Base-by-base conservation (phyloP, 352 stramenopile species). In the Globisporangium iwayamae region DNA sequence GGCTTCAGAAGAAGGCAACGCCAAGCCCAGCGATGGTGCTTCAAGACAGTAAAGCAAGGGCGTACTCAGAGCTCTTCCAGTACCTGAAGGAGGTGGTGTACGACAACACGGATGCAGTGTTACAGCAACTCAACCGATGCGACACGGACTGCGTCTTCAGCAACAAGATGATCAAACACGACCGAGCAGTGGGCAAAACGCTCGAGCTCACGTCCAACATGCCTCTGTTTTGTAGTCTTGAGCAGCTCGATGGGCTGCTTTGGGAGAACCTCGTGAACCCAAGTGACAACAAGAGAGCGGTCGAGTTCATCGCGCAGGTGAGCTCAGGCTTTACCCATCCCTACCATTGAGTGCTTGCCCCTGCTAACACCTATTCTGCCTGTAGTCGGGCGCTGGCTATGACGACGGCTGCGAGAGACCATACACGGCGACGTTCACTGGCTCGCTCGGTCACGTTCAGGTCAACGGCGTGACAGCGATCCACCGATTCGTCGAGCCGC, bases 101-200 rank as follows among this genome's bases (percentile, higher is more conserved):
- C 60, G 18, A 22, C 25, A 18, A 51, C 11, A 58, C 48, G 22
- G 34, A 38, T 0, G 32, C 25, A 3, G 43, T 60, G 9, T 32
- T 39, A 3, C 36, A 43, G 38, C 20, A 45, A 14, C 13, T 65
- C 28, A 39, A 28, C 16, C 25, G 28, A 14, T 22, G 30, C 25
- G 52, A 52, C 48, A 36, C 48, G 34, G 45, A 38, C 38, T 58
- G 48, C 39, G 60, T 43, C 25, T 65, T 60, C 60, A 58, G 53
- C 48, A 65, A 52, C 38, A 54, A 36, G 48, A n/a, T 46, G 7
- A 18, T 65, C 39, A 43, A 65, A 9, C 50, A 65, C 16, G 50
- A 65, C 16, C 20, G 22, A 3, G 1, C 3, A 2, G 22, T 45
- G 13, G 60, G 60, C 14, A 57, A 60, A n/a, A 28, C 55, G 36